Percentiles rank a stretch among this genome's conserved stretches.
These are phyloP conservation scores for Hypoxylon subgilvum DNA, from an alignment of 495 filamentous ascomycete species.

Conservation along the genomic window DNA sequence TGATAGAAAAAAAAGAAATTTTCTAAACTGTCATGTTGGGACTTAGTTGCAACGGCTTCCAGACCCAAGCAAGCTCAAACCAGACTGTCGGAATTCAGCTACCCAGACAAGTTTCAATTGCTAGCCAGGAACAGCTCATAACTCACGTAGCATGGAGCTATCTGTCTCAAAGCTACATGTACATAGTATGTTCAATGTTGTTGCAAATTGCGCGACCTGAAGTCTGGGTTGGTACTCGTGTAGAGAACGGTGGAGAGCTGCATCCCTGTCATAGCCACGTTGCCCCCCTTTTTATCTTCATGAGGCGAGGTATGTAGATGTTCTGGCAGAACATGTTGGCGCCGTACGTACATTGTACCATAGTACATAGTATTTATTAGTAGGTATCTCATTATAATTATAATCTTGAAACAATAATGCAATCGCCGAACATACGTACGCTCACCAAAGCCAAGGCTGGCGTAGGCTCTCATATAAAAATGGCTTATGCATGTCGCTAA, in stretches of 20 bases:
- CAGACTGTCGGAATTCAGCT: conserved; percentile 29
- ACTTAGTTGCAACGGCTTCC: conserved; percentile 20
- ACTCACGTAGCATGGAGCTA: conserved; percentile 1
- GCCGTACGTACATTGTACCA: not conserved
- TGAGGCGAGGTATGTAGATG: not conserved
- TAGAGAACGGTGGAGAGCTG: conserved; percentile 8
- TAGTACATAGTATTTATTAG: not conserved
- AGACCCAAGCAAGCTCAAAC: conserved; percentile 21
- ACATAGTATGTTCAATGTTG: too few relatives aligned
- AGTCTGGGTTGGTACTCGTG: too few relatives aligned
- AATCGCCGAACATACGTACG: too few relatives aligned
- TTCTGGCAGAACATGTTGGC: conserved; percentile 10
- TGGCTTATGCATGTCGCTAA: not conserved
- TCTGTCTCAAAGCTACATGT: conserved; percentile 20
- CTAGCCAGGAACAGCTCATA: conserved; percentile 27
- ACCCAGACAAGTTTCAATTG: conserved; percentile 16
- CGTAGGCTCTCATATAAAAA: not conserved
- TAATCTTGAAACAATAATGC: conserved; percentile 22
- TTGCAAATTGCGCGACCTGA: too few relatives aligned
- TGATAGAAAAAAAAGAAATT: too few relatives aligned
- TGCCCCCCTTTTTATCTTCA: conserved; percentile 16
- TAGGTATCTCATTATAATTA: not conserved
- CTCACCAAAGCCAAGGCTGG: not conserved
- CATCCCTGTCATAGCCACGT: conserved; percentile 26
- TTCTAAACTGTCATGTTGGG: conserved; percentile 15